Conservation (phyloP, 2,329 filamentous ascomycete genomes). For the Alternaria hordeiaustralica region DNA sequence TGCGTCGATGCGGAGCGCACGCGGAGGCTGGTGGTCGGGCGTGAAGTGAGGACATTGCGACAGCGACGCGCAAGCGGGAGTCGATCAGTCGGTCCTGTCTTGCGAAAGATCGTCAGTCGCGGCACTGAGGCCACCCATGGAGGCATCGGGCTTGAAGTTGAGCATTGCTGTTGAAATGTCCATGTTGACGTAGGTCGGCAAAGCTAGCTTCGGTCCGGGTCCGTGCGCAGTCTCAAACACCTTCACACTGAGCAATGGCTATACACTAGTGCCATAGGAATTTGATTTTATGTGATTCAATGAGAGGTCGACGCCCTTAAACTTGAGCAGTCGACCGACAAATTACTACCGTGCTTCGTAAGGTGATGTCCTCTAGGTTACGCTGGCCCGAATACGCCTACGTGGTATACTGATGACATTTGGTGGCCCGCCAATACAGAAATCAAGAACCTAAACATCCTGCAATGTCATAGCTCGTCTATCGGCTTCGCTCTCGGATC, state of each 20-base stretch:
- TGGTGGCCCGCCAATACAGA: conserved; percentile 28
- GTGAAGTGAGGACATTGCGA: conserved; percentile 31
- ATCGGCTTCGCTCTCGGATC: conserved; percentile 18
- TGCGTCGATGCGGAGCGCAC: conserved; percentile 50
- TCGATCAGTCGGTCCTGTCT: conserved; percentile 35
- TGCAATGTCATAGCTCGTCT: conserved; percentile 3
- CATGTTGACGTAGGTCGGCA: conserved; percentile 31
- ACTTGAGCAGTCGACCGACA: conserved; percentile 27
- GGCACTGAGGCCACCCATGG: conserved; percentile 49
- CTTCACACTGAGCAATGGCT: neutral
- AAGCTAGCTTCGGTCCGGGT: conserved; percentile 35
- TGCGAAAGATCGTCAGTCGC: conserved; percentile 38
- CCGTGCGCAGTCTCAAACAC: conserved; percentile 15
- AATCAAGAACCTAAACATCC: conserved; percentile 19
- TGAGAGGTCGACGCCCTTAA: conserved; percentile 25
- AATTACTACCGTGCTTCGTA: conserved; percentile 40
- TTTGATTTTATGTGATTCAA: conserved; percentile 28
- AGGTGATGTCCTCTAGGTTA: conserved; percentile 37
- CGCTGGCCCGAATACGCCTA: conserved; percentile 36
- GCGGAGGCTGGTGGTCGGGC: conserved; percentile 23
- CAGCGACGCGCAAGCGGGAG: conserved; percentile 30
- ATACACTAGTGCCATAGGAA: neutral
- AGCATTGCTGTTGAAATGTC: conserved; percentile 31
- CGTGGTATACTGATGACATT: conserved; percentile 34
- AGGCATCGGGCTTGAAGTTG: conserved; percentile 50